phyloP scores from a whole-genome alignment of 129 eudicot species.

The Kitagawia praeruptora region DNA sequence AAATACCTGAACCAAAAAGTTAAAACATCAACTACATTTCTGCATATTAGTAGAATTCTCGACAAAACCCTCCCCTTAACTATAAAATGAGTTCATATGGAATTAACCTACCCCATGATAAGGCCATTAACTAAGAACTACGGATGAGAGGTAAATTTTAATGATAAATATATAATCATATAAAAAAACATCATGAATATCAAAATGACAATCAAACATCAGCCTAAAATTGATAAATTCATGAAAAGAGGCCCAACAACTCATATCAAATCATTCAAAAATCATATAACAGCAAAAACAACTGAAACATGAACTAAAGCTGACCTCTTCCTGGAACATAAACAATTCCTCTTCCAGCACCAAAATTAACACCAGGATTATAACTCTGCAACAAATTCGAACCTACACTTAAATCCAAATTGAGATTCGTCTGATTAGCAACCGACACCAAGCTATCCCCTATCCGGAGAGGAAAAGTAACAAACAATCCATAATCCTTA shows the following conservation, averaged over 20 bases:
- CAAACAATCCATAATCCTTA: slow-evolving; percentile 40
- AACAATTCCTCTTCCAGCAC: slow-evolving; percentile 32
- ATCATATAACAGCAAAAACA: neutral
- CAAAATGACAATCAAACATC: neutral
- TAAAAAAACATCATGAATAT: neutral
- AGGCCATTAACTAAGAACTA: neutral
- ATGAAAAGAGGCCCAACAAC: neutral
- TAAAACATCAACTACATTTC: neutral
- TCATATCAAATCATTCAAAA: neutral
- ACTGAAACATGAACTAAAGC: neutral
- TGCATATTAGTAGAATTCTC: neutral
- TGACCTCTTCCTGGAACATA: slow-evolving; percentile 41
- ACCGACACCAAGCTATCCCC: slow-evolving; percentile 27
- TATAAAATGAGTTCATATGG: neutral
- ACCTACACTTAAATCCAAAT: slow-evolving; percentile 2
- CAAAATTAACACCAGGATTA: slow-evolving; percentile 32
- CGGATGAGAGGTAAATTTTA: neutral
- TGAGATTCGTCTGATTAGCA: slow-evolving; percentile 19
- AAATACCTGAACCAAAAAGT: neutral
- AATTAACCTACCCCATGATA: neutral
- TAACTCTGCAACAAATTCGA: slow-evolving; percentile 27
- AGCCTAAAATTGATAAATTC: neutral
- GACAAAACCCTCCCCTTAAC: neutral
- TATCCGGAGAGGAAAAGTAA: slow-evolving; percentile 34
- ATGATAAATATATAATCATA: no score